Evolutionary conservation across 305 asterid species (phyloP).

Genomic region (Vinca major): DNA sequence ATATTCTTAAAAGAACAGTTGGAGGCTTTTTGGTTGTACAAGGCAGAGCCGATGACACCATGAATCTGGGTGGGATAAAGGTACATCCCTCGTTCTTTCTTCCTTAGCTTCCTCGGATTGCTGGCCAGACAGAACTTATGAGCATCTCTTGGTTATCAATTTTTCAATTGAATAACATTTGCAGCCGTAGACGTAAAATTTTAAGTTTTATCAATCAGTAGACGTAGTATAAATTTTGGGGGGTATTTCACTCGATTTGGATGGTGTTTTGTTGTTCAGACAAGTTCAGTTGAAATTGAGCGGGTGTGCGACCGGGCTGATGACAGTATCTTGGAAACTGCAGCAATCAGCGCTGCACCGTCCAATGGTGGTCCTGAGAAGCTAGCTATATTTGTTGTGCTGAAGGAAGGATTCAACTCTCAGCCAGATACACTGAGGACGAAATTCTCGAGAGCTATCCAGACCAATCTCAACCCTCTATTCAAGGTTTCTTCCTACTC

Average conservation of each 20-base stretch:
- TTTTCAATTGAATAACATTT: neutral
- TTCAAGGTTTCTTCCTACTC: conserved; percentile 50
- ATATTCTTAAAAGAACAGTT: conserved; percentile 57
- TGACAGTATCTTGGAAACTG: conserved; percentile 74
- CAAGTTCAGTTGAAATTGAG: conserved; percentile 82
- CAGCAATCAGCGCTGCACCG: conserved; percentile 68
- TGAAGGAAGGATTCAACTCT: conserved; percentile 42
- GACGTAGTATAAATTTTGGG: neutral
- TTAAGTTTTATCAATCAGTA: too few species aligned
- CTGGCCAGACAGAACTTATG: neutral
- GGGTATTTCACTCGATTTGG: neutral
- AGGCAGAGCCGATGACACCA: conserved; percentile 95
- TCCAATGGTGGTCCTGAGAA: conserved; percentile 81
- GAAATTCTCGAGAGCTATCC: conserved; percentile 63
- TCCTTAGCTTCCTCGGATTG: neutral
- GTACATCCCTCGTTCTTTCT: conserved; percentile 24
- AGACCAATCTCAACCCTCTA: conserved; percentile 69
- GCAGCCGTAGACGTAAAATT: neutral
- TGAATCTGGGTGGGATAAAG: conserved; percentile 97
- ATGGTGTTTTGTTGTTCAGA: conserved; percentile 32
- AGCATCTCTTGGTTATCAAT: neutral
- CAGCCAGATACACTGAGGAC: conserved; percentile 41
- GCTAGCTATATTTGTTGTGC: conserved; percentile 61
- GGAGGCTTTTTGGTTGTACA: conserved; percentile 67
- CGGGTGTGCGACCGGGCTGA: conserved; percentile 70